Conservation (phyloP, 306 rosid genomes). For the Rosa multiflora region DNA sequence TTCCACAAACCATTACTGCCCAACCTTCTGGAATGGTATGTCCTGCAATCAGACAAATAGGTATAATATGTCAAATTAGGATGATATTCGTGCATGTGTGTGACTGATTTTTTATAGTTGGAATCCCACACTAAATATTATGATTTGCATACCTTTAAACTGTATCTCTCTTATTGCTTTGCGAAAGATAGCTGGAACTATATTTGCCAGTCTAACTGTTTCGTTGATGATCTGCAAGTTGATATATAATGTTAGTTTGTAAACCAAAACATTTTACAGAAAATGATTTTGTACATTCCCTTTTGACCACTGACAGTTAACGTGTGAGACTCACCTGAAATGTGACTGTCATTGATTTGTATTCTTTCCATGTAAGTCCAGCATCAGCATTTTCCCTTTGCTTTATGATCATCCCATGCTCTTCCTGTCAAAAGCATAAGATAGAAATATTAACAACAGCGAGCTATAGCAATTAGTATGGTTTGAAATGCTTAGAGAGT, state of each 20-base stretch:
- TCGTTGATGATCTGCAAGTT: constrained; percentile 80
- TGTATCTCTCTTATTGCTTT: constrained; percentile 66
- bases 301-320: background rate
- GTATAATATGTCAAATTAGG: constrained; percentile 22
- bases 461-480: constrained; percentile 22
- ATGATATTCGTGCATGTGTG: constrained; percentile 14
- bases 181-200: constrained; percentile 93
- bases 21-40: constrained; percentile 90
- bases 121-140: background rate
- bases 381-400: constrained; percentile 59
- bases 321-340: constrained; percentile 57
- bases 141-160: constrained; percentile 63
- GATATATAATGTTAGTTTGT: constrained; percentile 17
- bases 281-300: background rate
- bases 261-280: background rate
- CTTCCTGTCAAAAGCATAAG: constrained; percentile 52
- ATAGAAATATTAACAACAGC: constrained; percentile 19
- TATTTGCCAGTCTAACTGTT: constrained; percentile 93
- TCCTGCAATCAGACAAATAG: constrained; percentile 43
- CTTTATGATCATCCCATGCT: constrained; percentile 73
- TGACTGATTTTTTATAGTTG: background rate
- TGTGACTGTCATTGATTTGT: constrained; percentile 94
- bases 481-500: background rate
- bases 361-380: constrained; percentile 88
- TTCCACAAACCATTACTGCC: constrained; percentile 69